Evolutionary conservation across 257 asterid genomes (phyloP).

Genomic region (Nicotiana attenuata): DNA sequence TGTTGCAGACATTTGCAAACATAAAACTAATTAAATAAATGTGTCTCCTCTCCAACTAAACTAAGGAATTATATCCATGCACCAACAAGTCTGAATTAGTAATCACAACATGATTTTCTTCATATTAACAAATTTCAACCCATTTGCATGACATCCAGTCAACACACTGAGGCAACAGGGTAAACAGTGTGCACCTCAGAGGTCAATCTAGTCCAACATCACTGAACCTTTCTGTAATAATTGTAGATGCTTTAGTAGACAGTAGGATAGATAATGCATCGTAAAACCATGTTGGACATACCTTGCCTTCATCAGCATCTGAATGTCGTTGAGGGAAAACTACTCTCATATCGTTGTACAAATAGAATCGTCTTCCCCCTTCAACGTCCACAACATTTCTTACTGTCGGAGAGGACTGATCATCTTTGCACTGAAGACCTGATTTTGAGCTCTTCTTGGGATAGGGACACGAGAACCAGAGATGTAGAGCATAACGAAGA

Average conservation of each 20-base stretch:
- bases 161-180: background rate
- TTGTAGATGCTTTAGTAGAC: background rate
- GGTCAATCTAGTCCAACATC: constrained; percentile 1
- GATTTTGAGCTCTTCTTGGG: constrained; percentile 44
- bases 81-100: background rate
- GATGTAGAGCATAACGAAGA: constrained; percentile 87
- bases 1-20: background rate
- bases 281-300: constrained; percentile 26
- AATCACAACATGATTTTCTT: background rate
- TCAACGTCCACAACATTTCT: constrained; percentile 31
- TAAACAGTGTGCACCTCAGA: background rate
- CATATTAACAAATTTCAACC: background rate
- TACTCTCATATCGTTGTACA: constrained; percentile 81
- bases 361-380: constrained; percentile 71
- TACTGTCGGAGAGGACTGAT: constrained; percentile 46
- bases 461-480: constrained; percentile 69
- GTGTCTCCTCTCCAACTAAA: background rate
- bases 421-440: constrained; percentile 45
- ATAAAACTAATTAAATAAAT: no score
- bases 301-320: constrained; percentile 96
- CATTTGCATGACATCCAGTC: background rate
- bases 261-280: background rate
- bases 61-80: background rate
- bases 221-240: background rate
- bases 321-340: constrained; percentile 97